Percentiles rank a stretch among this genome's conserved stretches.
Evolutionary conservation across 2,329 filamentous ascomycete genomes (phyloP).

Genomic region (Ilyonectria sp.): DNA sequence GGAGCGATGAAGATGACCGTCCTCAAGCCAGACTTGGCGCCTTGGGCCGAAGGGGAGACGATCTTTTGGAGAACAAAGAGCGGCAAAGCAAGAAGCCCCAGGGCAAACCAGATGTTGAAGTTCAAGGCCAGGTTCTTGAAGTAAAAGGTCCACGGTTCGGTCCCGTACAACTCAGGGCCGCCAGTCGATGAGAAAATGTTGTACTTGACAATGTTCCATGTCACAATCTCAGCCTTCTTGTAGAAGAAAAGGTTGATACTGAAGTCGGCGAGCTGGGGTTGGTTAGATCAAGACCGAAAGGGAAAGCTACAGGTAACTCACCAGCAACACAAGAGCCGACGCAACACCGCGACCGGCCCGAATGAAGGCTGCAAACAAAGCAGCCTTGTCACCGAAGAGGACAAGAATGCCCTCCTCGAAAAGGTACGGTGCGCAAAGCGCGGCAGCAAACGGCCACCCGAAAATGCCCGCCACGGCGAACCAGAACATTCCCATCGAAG

Average conservation of each 20-base stretch:
- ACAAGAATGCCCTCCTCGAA: slow-evolving; percentile 80
- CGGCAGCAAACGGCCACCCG: slow-evolving; percentile 95
- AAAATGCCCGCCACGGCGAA: slow-evolving; percentile 88
- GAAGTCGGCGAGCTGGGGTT: slow-evolving; percentile 74
- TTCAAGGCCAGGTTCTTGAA: slow-evolving; percentile 91
- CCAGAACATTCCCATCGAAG: slow-evolving; percentile 88
- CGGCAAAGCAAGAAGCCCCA: slow-evolving; percentile 83
- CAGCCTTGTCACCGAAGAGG: slow-evolving; percentile 68
- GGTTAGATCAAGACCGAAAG: neutral
- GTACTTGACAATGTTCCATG: slow-evolving; percentile 95
- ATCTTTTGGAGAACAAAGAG: slow-evolving; percentile 82
- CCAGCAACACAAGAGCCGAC: slow-evolving; percentile 77
- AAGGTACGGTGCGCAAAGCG: slow-evolving; percentile 85
- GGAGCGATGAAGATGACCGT: slow-evolving; percentile 85
- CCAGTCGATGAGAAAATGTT: slow-evolving; percentile 89
- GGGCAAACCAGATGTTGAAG: slow-evolving; percentile 94
- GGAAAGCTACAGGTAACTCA: slow-evolving; percentile 58
- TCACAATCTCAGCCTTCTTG: slow-evolving; percentile 81
- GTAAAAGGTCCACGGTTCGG: slow-evolving; percentile 98
- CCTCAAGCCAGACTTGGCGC: slow-evolving; percentile 79
- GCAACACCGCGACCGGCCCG: slow-evolving; percentile 78
- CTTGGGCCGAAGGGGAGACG: slow-evolving; percentile 72
- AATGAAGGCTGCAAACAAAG: slow-evolving; percentile 71
- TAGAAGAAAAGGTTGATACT: slow-evolving; percentile 89
- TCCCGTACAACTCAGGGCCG: slow-evolving; percentile 94